Conservation (phyloP, 768 basidiomycete genomes). For the Leucocoprinus birnbaumii region DNA sequence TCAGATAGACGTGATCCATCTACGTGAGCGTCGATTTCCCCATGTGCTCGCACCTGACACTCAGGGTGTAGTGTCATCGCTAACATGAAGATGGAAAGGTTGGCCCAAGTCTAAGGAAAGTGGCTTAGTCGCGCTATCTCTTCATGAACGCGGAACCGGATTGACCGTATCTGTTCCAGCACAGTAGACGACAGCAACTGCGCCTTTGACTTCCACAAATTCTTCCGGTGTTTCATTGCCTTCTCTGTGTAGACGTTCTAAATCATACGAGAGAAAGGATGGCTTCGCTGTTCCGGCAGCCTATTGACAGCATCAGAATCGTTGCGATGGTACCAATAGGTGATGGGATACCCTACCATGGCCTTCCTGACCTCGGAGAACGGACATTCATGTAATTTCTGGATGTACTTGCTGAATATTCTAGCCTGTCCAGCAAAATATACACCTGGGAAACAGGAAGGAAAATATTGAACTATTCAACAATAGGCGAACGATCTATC, state of each 20-base stretch:
- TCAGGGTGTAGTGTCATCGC: constrained; percentile 37
- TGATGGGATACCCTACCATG: constrained; percentile 7
- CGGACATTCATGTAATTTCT: constrained; percentile 3
- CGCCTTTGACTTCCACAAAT: background rate
- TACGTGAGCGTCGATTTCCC: constrained; percentile 37
- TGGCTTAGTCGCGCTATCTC: too few relatives aligned
- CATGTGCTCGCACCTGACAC: constrained; percentile 32
- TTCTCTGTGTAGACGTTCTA: constrained; percentile 30
- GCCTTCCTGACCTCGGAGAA: constrained; percentile 1
- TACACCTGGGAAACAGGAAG: constrained; percentile 7
- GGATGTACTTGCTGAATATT: background rate
- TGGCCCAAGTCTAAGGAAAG: constrained; percentile 24
- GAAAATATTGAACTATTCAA: constrained; percentile 5
- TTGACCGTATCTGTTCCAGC: constrained; percentile 7
- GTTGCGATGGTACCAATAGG: background rate
- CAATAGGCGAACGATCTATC: background rate
- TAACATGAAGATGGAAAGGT: constrained; percentile 31
- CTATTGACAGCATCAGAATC: background rate
- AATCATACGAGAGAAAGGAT: constrained; percentile 47
- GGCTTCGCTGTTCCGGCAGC: constrained; percentile 28
- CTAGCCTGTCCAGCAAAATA: background rate
- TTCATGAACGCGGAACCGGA: background rate
- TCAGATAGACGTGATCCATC: constrained; percentile 32
- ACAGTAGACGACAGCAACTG: background rate
- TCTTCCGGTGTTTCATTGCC: background rate